These are phyloP conservation scores for Austroboletus festivus DNA, from an alignment of 768 basidiomycete genomes.

Conservation along the genomic window DNA sequence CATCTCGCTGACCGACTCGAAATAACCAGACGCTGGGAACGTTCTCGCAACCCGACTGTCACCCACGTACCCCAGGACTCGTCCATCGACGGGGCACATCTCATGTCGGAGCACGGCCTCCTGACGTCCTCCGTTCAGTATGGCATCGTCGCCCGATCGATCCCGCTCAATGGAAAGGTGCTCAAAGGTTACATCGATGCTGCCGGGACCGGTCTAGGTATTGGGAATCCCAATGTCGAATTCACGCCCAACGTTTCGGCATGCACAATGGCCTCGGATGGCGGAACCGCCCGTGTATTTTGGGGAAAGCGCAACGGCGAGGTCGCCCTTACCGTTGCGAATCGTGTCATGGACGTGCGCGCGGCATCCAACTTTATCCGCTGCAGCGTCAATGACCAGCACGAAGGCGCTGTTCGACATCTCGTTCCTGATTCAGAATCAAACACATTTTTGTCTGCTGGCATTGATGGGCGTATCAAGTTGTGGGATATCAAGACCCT, in stretches of 20 bases:
- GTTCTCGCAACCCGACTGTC: conserved; percentile 56
- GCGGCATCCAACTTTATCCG: conserved; percentile 44
- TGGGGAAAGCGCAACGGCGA: conserved; percentile 77
- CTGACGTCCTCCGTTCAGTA: conserved; percentile 62
- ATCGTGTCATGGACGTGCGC: conserved; percentile 56
- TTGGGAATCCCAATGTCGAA: conserved; percentile 74
- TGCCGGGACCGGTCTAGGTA: conserved; percentile 53
- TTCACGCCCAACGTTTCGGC: conserved; percentile 65
- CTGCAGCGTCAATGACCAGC: conserved; percentile 56
- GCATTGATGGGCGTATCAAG: conserved; percentile 65
- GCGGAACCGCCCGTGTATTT: conserved; percentile 60
- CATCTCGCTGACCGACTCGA: background rate
- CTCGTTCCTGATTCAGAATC: conserved; percentile 46
- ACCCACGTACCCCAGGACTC: conserved; percentile 65
- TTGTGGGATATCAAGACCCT: conserved; percentile 63
- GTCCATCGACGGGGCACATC: conserved; percentile 53
- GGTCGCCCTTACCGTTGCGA: conserved; percentile 57
- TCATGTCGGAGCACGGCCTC: conserved; percentile 55
- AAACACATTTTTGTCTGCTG: conserved; percentile 47
- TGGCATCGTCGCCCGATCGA: conserved; percentile 70
- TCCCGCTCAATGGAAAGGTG: conserved; percentile 66
- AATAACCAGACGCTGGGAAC: conserved; percentile 61
- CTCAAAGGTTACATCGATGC: conserved; percentile 69
- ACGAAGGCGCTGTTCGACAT: conserved; percentile 57
- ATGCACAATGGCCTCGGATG: conserved; percentile 57